phyloP scores from a whole-genome alignment of 2,329 filamentous ascomycete genomes.

The Penicillium sp. region DNA sequence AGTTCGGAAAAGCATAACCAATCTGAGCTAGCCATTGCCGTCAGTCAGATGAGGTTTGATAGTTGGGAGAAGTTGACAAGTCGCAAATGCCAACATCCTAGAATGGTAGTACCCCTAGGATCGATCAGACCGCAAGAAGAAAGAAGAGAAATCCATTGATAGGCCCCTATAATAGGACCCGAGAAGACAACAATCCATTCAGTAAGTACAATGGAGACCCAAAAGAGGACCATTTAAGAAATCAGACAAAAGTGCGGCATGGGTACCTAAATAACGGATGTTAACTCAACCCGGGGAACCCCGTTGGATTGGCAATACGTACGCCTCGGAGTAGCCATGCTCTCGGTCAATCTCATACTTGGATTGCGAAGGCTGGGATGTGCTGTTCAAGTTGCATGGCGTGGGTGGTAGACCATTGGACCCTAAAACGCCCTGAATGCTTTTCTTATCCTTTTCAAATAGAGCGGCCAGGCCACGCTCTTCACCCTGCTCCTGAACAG shows the following conservation, averaged over 20 bases:
- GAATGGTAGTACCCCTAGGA: no score
- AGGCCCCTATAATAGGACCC: no score
- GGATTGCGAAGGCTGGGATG: slow-evolving; percentile 28
- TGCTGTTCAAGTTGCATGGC: slow-evolving; percentile 62
- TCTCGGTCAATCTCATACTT: slow-evolving; percentile 61
- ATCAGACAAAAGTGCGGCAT: slow-evolving; percentile 43
- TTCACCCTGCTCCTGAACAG: slow-evolving; percentile 67
- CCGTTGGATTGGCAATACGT: slow-evolving; percentile 39
- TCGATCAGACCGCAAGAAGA: no score
- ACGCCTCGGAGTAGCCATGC: slow-evolving; percentile 65
- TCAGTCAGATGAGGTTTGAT: no score
- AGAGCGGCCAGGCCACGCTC: slow-evolving; percentile 65
- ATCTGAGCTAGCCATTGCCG: no score
- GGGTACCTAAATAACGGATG: slow-evolving; percentile 34
- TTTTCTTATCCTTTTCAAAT: slow-evolving; percentile 60
- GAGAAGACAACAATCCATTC: no score
- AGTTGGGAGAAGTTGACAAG: no score
- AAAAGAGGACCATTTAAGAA: slow-evolving; percentile 8
- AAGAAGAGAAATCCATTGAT: no score
- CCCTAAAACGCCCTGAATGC: slow-evolving; percentile 57
- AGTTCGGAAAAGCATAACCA: no score
- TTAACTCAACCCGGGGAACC: slow-evolving; percentile 7
- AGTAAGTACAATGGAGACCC: no score
- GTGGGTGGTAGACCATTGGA: slow-evolving; percentile 78
- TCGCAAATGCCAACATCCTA: no score